These are phyloP conservation scores for Calvatia gigantea DNA, from an alignment of 768 basidiomycete species.

Conservation along the genomic window DNA sequence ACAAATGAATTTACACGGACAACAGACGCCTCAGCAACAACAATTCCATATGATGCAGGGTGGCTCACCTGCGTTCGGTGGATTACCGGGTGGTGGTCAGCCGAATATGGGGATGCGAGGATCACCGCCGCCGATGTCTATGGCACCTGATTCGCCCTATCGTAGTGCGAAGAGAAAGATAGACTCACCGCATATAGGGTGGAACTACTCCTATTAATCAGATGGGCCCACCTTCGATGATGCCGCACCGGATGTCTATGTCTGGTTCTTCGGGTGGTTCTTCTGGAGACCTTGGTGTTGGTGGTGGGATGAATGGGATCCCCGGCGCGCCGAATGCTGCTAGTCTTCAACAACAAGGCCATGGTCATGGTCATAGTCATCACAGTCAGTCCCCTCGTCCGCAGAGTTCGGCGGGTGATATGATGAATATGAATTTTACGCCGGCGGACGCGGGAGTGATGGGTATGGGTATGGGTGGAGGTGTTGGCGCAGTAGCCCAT, in stretches of 20 bases:
- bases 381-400: conserved; percentile 3
- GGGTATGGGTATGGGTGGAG: neutral
- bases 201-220: conserved; percentile 2
- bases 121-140: conserved; percentile 12
- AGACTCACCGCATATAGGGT: conserved; percentile 18
- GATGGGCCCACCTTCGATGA: conserved; percentile 20
- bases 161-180: conserved; percentile 29
- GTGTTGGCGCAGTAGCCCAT: too few species aligned
- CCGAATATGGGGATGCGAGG: conserved; percentile 8
- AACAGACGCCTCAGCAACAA: conserved; percentile 13
- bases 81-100: neutral
- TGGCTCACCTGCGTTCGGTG: conserved; percentile 1
- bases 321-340: neutral
- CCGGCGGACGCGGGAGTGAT: too few species aligned
- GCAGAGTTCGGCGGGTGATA: conserved; percentile 3
- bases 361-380: neutral
- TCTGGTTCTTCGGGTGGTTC: neutral
- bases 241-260: conserved; percentile 12
- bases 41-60: conserved; percentile 11
- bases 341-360: too few species aligned
- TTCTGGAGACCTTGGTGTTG: neutral
- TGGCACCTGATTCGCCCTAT: conserved; percentile 23
- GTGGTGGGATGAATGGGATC: conserved; percentile 4
- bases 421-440: neutral
- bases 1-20: neutral